Evolutionary conservation across 2,329 filamentous ascomycete genomes (phyloP), one percentile per base, ranked within the genome.

Genomic region (Seiridium cupressi): DNA sequence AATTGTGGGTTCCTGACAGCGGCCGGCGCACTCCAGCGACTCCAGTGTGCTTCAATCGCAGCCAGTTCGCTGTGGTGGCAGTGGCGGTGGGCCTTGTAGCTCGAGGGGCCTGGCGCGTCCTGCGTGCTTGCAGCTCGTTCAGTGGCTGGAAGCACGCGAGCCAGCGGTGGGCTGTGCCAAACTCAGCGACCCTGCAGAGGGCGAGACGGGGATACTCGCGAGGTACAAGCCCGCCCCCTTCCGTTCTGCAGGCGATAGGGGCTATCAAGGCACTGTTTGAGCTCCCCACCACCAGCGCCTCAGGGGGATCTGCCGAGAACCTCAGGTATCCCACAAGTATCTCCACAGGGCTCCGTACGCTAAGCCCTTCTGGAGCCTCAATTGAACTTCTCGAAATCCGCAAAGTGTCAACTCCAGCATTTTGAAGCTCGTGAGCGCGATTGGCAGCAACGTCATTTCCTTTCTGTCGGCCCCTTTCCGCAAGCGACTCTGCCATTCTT

Each of bases 371-470:
- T 48, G 46, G 46, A 35, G 49, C 31, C 32, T 11, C 26, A 18
- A 35, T 26, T 26, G 18, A 26, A 26, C 18, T 26, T 26, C 18
- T 26, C 18, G 18, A 26, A 26, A 26, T 26, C 18, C 18, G 55
- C 55, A 61, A 61, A 61, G 60, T 61, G 60, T 61, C 60, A 61
- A 61, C 60, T 61, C 55, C 55, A 40, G 36, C 35, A 40, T 40
- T 34, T 57, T 35, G 40, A 57, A 57, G 55, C 55, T 57, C 55
- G 55, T 35, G 55, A 57, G 49, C 49, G 49, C 34, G 49, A 53
- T 18, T 36, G 49, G n/a, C 49, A 53, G 18, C 35, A 53, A 53
- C 49, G 49, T 53, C 51, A 55, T 55, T 55, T 42, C 51, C 36
- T 18, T 44, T 44, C 51, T 32, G n/a, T 13, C 51, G n/a, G 38